Evolutionary conservation across 2,329 filamentous ascomycete species (phyloP), one percentile per base, ranked within the genome.

Genomic region (Colletotrichum sansevieriae): DNA sequence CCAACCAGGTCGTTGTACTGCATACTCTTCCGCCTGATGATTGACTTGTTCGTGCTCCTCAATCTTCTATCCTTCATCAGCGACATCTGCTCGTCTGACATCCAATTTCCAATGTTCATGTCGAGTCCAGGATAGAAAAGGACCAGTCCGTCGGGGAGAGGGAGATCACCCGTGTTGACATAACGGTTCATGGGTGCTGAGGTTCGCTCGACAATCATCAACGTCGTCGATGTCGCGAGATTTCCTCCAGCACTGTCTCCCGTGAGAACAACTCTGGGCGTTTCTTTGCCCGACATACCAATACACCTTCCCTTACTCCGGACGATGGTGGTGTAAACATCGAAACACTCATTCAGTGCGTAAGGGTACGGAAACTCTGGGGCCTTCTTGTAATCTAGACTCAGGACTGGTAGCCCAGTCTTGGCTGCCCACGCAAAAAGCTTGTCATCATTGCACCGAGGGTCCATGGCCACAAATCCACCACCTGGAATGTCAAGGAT

Each of bases 101-200:
- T 98, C 96, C 96, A 99, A 78, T 95, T 98, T 43, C 94, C 94
- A 72, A 98, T 98, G 75, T 97, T 98, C 92, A 98, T 94, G 75
- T 98, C 96, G 68, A 99, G 82, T 0, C 91, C 91, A 0, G 96
- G 96, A 75, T 99, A 99, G 67, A 97, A 90, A 56, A 97, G 85
- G 0, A 98, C 85, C 8, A 98, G 80, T 0, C 94, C 95, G 60
- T 92, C 91, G 0, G 96, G 96, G 0, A 87, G 77, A 0, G 94
- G 91, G 6, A 97, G 83, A 2, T 89, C 83, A 20, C 82, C 81
- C 71, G 89, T 85, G 13, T 84, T 85, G 65, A 85, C 81, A 78
- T 85, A 88, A 56, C 85, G 81, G 25, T 87, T 83, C 25, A 85
- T 83, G 18, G 87, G 84, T 3, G 84, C 62, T 10, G 67, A 66